A percentile compares a stretch with the other conserved stretches of the same genome.
Conservation (phyloP, 2,329 filamentous ascomycete genomes). For the Fonsecaea pedrosoi region DNA sequence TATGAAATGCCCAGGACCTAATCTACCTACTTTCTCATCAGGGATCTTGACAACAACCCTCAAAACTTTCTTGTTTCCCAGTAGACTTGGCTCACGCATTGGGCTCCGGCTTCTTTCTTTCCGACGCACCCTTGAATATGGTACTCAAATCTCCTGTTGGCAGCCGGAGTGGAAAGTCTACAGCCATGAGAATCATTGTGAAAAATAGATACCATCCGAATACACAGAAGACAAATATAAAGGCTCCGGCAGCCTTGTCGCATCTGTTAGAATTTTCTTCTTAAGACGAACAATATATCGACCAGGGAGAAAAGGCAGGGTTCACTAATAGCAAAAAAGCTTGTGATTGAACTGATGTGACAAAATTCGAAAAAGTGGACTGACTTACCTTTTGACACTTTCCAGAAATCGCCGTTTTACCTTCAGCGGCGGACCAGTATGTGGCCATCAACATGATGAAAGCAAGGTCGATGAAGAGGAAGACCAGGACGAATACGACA, state of each 20-base stretch:
- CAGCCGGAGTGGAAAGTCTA: conserved; percentile 64
- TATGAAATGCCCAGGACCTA: no score
- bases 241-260: conserved; percentile 54
- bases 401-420: conserved; percentile 18
- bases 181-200: conserved; percentile 58
- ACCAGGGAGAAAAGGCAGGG: no score
- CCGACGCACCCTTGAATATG: conserved; percentile 46
- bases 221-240: conserved; percentile 57
- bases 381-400: conserved; percentile 23
- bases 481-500: conserved; percentile 71
- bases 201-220: conserved; percentile 64
- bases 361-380: background rate
- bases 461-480: conserved; percentile 60
- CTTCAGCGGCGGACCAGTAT: conserved; percentile 59
- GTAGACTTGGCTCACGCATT: no score
- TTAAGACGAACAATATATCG: background rate
- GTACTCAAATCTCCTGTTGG: conserved; percentile 63
- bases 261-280: conserved; percentile 6
- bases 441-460: conserved; percentile 27
- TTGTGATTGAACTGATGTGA: background rate
- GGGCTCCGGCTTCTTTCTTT: conserved; percentile 9
- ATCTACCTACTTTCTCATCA: no score
- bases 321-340: no score
- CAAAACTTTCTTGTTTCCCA: no score
- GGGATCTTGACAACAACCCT: no score